phyloP scores from a whole-genome alignment of 768 basidiomycete genomes.

The Lactifluus piperatus region DNA sequence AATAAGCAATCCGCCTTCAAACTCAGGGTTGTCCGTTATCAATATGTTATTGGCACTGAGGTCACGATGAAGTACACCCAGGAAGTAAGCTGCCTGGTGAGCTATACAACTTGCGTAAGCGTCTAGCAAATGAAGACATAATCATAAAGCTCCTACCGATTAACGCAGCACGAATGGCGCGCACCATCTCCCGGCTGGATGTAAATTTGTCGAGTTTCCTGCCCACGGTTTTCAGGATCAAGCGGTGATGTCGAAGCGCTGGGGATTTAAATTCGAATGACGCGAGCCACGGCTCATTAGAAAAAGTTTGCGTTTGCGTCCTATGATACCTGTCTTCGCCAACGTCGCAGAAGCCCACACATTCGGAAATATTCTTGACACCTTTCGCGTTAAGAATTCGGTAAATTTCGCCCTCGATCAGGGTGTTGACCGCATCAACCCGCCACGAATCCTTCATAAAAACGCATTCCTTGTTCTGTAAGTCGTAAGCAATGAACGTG shows the following conservation, averaged over 20 bases:
- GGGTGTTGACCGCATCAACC: background rate
- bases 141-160: background rate
- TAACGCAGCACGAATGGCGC: background rate
- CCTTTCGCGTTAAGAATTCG: too few species aligned
- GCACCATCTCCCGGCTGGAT: background rate
- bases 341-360: too few species aligned
- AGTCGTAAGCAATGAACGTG: background rate
- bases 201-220: background rate
- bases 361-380: too few species aligned
- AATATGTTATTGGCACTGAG: background rate
- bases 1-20: background rate
- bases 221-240: too few species aligned
- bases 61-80: conserved; percentile 4
- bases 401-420: too few species aligned
- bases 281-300: too few species aligned
- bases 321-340: too few species aligned
- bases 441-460: background rate
- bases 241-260: too few species aligned
- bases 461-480: background rate
- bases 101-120: background rate
- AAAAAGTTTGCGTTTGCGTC: too few species aligned
- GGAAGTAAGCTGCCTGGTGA: background rate
- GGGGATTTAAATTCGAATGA: too few species aligned
- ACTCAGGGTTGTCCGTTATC: background rate
- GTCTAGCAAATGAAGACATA: background rate